Evolutionary conservation across 2,329 filamentous ascomycete genomes (phyloP).

Genomic region (Fulvia fulva): DNA sequence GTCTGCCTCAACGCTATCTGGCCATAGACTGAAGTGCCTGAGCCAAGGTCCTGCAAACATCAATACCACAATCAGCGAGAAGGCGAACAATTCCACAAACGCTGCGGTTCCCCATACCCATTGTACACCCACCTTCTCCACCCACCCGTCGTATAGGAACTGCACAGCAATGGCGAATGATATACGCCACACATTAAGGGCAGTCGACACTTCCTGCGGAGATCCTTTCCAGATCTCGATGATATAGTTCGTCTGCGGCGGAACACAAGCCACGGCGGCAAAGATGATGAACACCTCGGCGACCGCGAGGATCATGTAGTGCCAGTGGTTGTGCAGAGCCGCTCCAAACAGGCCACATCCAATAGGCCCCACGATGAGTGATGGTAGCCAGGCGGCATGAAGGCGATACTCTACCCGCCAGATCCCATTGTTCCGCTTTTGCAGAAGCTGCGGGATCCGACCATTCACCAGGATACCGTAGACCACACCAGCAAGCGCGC

Average conservation of each 20-base stretch:
- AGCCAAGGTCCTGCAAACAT: neutral
- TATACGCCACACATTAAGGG: constrained; percentile 3
- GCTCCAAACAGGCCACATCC: constrained; percentile 6
- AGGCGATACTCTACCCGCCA: constrained; percentile 5
- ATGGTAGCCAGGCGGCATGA: constrained; percentile 1
- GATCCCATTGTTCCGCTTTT: neutral
- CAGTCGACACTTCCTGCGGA: constrained; percentile 1
- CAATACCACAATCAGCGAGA: neutral
- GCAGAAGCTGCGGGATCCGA: neutral
- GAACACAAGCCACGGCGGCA: constrained; percentile 2
- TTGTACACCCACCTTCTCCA: constrained; percentile 1
- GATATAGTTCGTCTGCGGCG: constrained; percentile 3
- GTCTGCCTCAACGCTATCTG: neutral
- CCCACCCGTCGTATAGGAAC: constrained; percentile 6
- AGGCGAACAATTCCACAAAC: constrained; percentile 3
- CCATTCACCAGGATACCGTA: constrained; percentile 5
- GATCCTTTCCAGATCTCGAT: constrained; percentile 5
- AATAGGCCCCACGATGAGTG: constrained; percentile 2
- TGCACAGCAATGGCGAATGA: constrained; percentile 1
- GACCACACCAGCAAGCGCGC: neutral
- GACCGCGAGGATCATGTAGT: constrained; percentile 7
- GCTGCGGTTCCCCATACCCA: constrained; percentile 6
- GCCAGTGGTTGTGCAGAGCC: constrained; percentile 6
- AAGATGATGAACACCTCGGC: constrained; percentile 6
- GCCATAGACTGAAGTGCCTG: constrained; percentile 1